phyloP scores from a whole-genome alignment of 1,284 basidiomycete genomes.

The Cryptococcus sp. region DNA sequence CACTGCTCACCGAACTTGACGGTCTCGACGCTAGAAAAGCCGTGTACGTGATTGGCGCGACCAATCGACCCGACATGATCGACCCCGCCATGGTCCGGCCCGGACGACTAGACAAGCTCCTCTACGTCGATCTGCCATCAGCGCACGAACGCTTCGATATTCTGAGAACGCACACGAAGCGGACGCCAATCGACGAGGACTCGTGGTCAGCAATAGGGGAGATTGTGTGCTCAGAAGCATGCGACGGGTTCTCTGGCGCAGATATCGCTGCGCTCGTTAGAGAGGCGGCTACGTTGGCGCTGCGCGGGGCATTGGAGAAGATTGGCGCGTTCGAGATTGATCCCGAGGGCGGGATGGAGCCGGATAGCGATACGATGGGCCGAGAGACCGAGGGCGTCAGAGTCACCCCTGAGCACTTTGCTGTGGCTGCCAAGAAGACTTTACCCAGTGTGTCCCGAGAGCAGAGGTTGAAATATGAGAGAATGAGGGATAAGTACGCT shows the following conservation, averaged over 20 bases:
- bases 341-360: conserved; percentile 28
- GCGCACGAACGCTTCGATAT: conserved; percentile 82
- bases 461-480: conserved; percentile 81
- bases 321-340: conserved; percentile 62
- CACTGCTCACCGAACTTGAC: conserved; percentile 92
- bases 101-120: conserved; percentile 90
- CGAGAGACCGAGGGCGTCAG: conserved; percentile 45
- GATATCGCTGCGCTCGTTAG: conserved; percentile 83
- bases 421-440: conserved; percentile 74
- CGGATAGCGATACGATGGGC: neutral
- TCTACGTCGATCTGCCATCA: conserved; percentile 90
- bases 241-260: conserved; percentile 86
- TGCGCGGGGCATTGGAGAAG: conserved; percentile 69
- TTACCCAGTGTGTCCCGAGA: conserved; percentile 78
- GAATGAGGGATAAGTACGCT: conserved; percentile 74
- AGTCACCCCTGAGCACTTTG: conserved; percentile 67
- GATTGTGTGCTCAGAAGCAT: conserved; percentile 56
- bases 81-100: conserved; percentile 98
- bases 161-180: conserved; percentile 67
- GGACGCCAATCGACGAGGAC: conserved; percentile 67
- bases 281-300: conserved; percentile 84
- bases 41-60: conserved; percentile 95
- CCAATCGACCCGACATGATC: conserved; percentile 98
- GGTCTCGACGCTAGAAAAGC: conserved; percentile 86
- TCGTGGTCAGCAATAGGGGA: conserved; percentile 44